These are phyloP conservation scores for Malassezia nana DNA, from an alignment of 1,284 basidiomycete genomes.

Conservation along the genomic window DNA sequence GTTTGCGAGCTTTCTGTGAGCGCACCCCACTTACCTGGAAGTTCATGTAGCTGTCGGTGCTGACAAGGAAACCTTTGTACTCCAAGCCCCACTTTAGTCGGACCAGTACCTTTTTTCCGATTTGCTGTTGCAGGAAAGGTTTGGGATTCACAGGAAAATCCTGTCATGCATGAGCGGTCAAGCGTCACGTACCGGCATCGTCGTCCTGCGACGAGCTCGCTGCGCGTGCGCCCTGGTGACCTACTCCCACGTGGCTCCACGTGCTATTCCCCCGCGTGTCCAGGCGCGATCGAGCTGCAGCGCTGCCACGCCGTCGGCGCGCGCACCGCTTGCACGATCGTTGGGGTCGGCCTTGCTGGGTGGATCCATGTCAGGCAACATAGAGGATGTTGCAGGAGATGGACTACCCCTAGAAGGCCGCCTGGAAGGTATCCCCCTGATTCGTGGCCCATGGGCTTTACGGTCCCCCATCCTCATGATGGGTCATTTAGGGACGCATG, in stretches of 20 bases:
- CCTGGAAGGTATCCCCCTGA: conserved; percentile 19
- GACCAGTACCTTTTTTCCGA: conserved; percentile 90
- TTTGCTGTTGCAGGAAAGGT: conserved; percentile 95
- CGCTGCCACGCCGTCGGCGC: neutral
- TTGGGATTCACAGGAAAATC: conserved; percentile 96
- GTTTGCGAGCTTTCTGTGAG: conserved; percentile 67
- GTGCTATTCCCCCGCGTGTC: neutral
- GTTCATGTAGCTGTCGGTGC: conserved; percentile 99
- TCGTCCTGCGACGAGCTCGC: neutral
- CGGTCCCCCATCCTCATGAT: conserved; percentile 33
- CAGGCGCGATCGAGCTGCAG: neutral
- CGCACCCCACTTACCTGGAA: conserved; percentile 63
- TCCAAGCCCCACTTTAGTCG: conserved; percentile 97
- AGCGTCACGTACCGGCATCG: conserved; percentile 6
- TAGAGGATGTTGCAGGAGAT: conserved; percentile 8
- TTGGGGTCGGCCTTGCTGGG: neutral
- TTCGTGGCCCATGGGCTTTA: conserved; percentile 18
- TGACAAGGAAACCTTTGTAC: conserved; percentile 97
- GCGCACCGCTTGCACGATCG: neutral
- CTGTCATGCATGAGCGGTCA: conserved; percentile 1
- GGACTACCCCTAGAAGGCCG: neutral
- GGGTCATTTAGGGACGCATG: conserved; percentile 35
- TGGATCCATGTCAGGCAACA: neutral
- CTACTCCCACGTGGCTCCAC: conserved; percentile 5
- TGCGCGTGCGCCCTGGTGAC: neutral